Base-by-base conservation (phyloP, 2,329 filamentous ascomycete species). In the Colletotrichum godetiae region DNA sequence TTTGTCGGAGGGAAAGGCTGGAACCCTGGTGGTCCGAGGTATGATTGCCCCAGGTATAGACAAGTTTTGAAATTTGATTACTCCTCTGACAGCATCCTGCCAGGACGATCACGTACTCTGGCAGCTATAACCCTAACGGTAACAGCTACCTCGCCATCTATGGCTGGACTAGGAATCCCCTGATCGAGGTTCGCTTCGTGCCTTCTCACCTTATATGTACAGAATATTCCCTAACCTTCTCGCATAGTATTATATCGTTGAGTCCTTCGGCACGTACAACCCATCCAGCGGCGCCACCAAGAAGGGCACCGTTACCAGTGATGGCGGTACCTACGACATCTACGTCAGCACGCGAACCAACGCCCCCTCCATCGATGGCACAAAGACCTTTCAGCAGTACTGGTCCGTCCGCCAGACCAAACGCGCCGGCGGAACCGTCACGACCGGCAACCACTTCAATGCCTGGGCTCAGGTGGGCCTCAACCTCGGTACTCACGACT, bases 1-100 rank as follows among this genome's bases (percentile, higher is more conserved):
- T 87, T 89, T 58, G 88, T 90, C 37, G 87, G 83, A 71, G 89
- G 89, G 37, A 91, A 90, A 80, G 89, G 89, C 52, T 91, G 89
- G 88, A 86, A 86, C 68, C 85, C 88, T 22, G 89, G 88, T 66
- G 82, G 79, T 72, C 80, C 83, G 24, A 82, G 86, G 87, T 90
- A 84, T 72, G 81, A 73, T 52, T 8, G 1, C 4, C 19, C 24
- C 10, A 29, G 2, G 1, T 2, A 3, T 19, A n/a, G 1, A 7
- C 8, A 4, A 27, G 1, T 13, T 4, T n/a, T 65, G 70, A 27
- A 0, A 8, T 4, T n/a, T 65, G 70, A 70, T 72, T 2, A 12
- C 19, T n/a, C 0, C 0, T 0, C 27, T 24, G 31, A n/a, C 66
- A 1, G 37, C 27, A 4, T 4, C 27, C 27, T 27, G 2, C 7